Evolutionary conservation across 1,139 yeast genomes (phyloP), one percentile per base, ranked within the genome.

Genomic region (Pneumocystis oryctolagi): DNA sequence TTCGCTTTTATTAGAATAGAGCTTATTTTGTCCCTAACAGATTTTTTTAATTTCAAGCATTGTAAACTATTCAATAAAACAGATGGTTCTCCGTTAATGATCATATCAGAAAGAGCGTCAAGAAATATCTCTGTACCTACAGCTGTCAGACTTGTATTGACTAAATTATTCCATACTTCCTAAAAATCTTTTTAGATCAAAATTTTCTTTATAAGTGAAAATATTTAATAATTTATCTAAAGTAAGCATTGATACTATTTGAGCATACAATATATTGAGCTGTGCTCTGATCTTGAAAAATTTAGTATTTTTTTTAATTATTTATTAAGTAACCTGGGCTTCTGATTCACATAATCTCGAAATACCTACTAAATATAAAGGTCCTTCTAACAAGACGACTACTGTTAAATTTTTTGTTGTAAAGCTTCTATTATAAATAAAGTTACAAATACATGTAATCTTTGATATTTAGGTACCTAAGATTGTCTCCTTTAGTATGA

Each of bases 201-300:
- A 89, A 70, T 88, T 88, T 71, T 86, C 85, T 65, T 95, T 77
- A 67, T 82, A 82, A 62, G 78, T 77, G 71, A 87, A 90, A 60
- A 85, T 83, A 67, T 83, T 82, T 18, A 80, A 76, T 55, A 92
- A 82, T 65, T 86, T 85, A 0, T 89, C 84, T 69, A 84, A 83
- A 8, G 96, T 87, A 61, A 92, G 74, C 0, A 94, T 85, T 0
- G 95, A 83, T 20, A 90, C 72, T n/a, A 92, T 73, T 71, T 88
- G 94, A 62, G 86, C 82, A 73, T 89, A 85, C 34, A 92, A 71
- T n/a, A 85, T 78, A 62, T 83, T 84, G 63, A 92, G 76, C 70
- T 92, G 97, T 35, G 81, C 80, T 37, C 78, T 72, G 60, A 89
- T 70, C 30, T 64, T 63, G 16, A 47, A 40, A 39, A 59, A 9